These are phyloP conservation scores for Penicillium sclerotiorum DNA, from an alignment of 2,329 filamentous ascomycete species.

Conservation along the genomic window DNA sequence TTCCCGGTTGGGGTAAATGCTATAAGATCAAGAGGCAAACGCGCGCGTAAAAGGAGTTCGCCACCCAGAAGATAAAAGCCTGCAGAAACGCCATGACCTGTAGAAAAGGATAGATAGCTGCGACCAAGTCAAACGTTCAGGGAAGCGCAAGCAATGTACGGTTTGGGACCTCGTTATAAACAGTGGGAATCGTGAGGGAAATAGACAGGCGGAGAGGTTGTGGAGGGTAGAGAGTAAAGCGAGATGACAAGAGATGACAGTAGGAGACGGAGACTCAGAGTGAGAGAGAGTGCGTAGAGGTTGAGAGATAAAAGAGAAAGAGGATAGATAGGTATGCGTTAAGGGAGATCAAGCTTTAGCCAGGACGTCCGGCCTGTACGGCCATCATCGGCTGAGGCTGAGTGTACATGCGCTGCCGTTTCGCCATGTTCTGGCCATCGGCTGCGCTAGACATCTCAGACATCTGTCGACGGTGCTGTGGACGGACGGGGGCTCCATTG, in stretches of 20 bases:
- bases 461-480: slow-evolving; percentile 59
- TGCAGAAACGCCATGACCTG: slow-evolving; percentile 27
- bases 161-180: slow-evolving; percentile 28
- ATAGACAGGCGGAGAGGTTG: slow-evolving; percentile 23
- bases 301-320: slow-evolving; percentile 6
- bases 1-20: not conserved
- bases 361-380: slow-evolving; percentile 51
- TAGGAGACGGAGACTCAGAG: not conserved
- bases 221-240: not conserved
- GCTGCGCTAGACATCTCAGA: slow-evolving; percentile 61
- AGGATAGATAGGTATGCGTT: not conserved
- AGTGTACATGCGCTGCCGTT: slow-evolving; percentile 62
- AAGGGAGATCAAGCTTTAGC: slow-evolving; percentile 22
- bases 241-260: slow-evolving; percentile 3
- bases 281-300: not conserved
- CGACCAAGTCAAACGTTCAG: slow-evolving; percentile 18
- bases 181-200: slow-evolving; percentile 31
- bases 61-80: slow-evolving; percentile 13
- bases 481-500: slow-evolving; percentile 30
- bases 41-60: slow-evolving; percentile 16
- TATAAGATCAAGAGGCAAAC: not conserved
- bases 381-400: slow-evolving; percentile 51
- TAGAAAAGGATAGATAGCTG: slow-evolving; percentile 15
- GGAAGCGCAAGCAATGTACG: slow-evolving; percentile 25
- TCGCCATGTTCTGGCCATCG: slow-evolving; percentile 55